Evolutionary conservation across 768 basidiomycete genomes (phyloP), one percentile per base, ranked within the genome.

Genomic region (Amanita rubescens): DNA sequence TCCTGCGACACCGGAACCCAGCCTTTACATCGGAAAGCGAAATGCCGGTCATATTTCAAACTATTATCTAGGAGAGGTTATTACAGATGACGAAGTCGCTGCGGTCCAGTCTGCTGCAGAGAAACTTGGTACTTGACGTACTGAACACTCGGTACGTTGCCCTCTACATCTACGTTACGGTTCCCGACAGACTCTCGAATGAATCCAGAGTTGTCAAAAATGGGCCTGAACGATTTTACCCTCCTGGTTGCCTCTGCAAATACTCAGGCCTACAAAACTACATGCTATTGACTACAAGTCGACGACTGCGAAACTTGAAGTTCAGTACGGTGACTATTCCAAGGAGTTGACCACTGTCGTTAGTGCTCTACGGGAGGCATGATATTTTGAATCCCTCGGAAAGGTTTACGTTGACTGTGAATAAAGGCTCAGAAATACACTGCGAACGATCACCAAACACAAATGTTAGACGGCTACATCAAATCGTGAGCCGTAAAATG

Each of bases 21-120:
- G 75, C 48, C 74, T 90, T 54, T 84, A 79, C 65, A 85, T 94
- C 57, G 91, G 91, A 49, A 92, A 93, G 65, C 86, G 84, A 41
- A 74, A 68, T 50, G 73, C 81, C 19, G 91, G 91, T 0, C 89
- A 93, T 55, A 64, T 90, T 49, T 88, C 85, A 27, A 90, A 91
- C 64, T 94, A 94, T 67, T 94, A 94, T 63, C 80, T 85, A 24
- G 90, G 89, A 0, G 76, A 86, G 55, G 64, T 77, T 9, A 80
- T 86, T 19, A 75, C 77, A n/a, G 87, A 91, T 55, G 80, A 81
- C 0, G 92, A 93, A 63, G 89, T 92, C 5, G 80, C 82, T 20
- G 75, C 77, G 1, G 78, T 94, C 20, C 91, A 93, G 65, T 72
- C 71, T 7, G 82, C 82, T 1, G 84, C 87, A 2, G 92, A 94